Conservation (phyloP, 1,284 basidiomycete genomes). For the Pyrrhoderma lamaoense region DNA sequence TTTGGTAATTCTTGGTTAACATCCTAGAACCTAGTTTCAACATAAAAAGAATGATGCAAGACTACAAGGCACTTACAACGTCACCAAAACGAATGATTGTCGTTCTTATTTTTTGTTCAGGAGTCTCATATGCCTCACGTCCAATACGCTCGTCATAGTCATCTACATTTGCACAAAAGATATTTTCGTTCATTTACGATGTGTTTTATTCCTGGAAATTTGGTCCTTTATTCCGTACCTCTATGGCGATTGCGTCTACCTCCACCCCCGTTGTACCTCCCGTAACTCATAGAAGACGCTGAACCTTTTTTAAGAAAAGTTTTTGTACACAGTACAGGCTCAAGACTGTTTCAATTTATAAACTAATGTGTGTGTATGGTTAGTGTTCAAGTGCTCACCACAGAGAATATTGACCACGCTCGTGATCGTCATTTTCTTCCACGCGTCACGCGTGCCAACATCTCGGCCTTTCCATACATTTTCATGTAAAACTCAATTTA, state of each 20-base stretch:
- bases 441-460: background rate
- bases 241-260: constrained; percentile 31
- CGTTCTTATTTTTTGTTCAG: constrained; percentile 63
- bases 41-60: background rate
- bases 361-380: constrained; percentile 1
- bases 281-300: constrained; percentile 37
- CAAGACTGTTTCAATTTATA: too few species aligned
- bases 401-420: background rate
- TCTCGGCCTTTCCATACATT: too few species aligned
- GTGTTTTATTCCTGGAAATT: background rate
- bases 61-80: constrained; percentile 52
- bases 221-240: constrained; percentile 33
- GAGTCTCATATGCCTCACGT: constrained; percentile 56
- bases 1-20: constrained; percentile 61
- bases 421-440: background rate
- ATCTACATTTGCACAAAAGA: constrained; percentile 26
- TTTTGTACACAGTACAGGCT: too few species aligned
- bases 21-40: constrained; percentile 38
- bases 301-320: background rate
- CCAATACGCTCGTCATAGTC: constrained; percentile 56
- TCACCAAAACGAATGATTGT: constrained; percentile 74
- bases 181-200: constrained; percentile 6
- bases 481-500: too few species aligned
- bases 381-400: constrained; percentile 14
- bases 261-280: constrained; percentile 34